phyloP scores from a whole-genome alignment of 495 filamentous ascomycete genomes.

The Aspergillus ostianus region DNA sequence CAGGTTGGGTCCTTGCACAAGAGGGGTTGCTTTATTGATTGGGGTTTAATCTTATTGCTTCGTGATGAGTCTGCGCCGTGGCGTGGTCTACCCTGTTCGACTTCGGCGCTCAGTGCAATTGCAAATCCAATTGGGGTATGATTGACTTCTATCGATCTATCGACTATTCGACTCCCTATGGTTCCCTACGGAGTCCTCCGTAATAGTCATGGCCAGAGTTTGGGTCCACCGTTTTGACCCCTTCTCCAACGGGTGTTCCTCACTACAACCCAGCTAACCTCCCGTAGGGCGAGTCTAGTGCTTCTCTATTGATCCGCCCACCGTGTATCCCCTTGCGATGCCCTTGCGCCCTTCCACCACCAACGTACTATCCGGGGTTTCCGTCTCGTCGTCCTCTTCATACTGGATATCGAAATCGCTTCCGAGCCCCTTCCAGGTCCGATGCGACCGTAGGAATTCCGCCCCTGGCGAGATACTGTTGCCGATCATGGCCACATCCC shows the following conservation, averaged over 20 bases:
- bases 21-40: background rate
- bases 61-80: background rate
- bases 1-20: background rate
- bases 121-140: background rate
- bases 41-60: background rate
- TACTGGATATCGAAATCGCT: conserved; percentile 76
- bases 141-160: background rate
- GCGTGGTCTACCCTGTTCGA: too few relatives aligned
- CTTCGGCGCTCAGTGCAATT: background rate
- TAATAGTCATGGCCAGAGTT: too few relatives aligned
- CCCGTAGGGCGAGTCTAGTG: conserved; percentile 27
- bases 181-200: too few relatives aligned
- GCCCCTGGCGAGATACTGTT: conserved; percentile 86
- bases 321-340: conserved; percentile 84
- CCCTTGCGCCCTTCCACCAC: conserved; percentile 86
- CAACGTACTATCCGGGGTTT: conserved; percentile 41
- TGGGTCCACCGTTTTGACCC: background rate
- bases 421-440: conserved; percentile 90
- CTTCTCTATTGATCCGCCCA: conserved; percentile 53
- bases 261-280: background rate
- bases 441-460: conserved; percentile 74
- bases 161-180: too few relatives aligned
- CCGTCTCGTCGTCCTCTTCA: conserved; percentile 50
- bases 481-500: conserved; percentile 73
- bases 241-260: background rate